Base-by-base conservation (phyloP, 2,329 filamentous ascomycete genomes). In the Trichoderma citrinoviride region DNA sequence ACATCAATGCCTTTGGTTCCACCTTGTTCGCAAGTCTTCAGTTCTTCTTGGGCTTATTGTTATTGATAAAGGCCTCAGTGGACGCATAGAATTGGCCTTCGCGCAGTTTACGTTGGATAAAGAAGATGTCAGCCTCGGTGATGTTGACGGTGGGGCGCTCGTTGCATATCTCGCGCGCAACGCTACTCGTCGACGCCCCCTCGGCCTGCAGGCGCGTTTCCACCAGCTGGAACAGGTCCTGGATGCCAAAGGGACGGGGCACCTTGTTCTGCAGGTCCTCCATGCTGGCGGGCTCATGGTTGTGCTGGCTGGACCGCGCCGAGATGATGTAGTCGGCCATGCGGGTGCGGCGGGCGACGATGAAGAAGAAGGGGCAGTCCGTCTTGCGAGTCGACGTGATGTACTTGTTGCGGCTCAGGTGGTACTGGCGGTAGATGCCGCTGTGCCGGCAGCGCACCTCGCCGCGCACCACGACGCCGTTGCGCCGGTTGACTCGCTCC, bases 81-180 rank as follows among this genome's bases (percentile, higher is more conserved):
- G 49, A 54, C 21, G 60, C 60, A 52, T 62, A 62, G 49, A 62
- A 62, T 54, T 62, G 60, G 15, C 60, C 60, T 27, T 62, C 60
- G n/a, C 60, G 60, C 47, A 62, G 49, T 62, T 62, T 62, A 62
- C 60, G 60, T 62, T 62, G 60, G 49, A 62, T 62, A 43, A 62
- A 62, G 60, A 62, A 62, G 40, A 62, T 62, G 49, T 62, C 60
- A 43, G 60, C 60, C 60, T 62, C 60, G 41, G 60, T 54, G 49
- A 62, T 53, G 60, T 53, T 62, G 60, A 62, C 37, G 5, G 60
- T 37, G 40, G 60, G 60, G 8, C 60, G 60, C 10, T 62, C 60
- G 49, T 44, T 54, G 60, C 60, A 62, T 8, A 62, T 54, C 6
- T 62, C 60, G 44, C 49, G 60, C 46, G 60, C 60, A 41, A 62